Evolutionary conservation across 371 early-diverging fungal genomes (phyloP), one percentile per base, ranked within the genome.

Genomic region (Mucor mucedo): DNA sequence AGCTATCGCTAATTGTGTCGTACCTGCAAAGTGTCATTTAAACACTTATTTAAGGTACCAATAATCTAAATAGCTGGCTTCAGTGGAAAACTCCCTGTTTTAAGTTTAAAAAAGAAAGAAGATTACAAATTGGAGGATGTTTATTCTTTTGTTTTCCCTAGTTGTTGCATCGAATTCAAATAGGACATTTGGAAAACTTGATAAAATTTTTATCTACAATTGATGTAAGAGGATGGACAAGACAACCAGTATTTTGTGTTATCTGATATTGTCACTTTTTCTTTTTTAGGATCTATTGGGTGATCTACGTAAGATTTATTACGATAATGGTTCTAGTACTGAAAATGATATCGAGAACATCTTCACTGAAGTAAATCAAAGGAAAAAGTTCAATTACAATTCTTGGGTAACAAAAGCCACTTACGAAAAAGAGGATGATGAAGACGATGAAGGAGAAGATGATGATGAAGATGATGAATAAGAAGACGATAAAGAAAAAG

Each of bases 21-120:
- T 21, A 21, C 21, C 21, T 21, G 1, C 57, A 56, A 61, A 66
- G 53, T 66, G 57, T 38, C 57, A 60, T 61, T 60, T 66, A 32
- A 60, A 66, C 58, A 66, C 66, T 66, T 66, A 55, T 55, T 65
- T 54, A 65, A 65, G 59, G 55, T 65, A 21, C 55, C 60, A 59
- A 60, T 59, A 55, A 65, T 59, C 44, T 60, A 60, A 40, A 21
- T 65, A 55, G 55, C 44, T 45, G 50, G 66, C 4, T 55, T 65
- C 49, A 65, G 32, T 55, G 49, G 60, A 60, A 60, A 60, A 42
- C 60, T 60, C 50, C 60, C 60, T 45, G 58, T 58, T 47, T 3
- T 65, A n/a, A 58, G 60, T 47, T 55, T 65, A 59, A 21, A 45
- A 39, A 59, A 55, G 29, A 65, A 65, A 59, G 54, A 58, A 59